phyloP scores from a whole-genome alignment of 1,284 basidiomycete genomes.

The Cerrena zonata region DNA sequence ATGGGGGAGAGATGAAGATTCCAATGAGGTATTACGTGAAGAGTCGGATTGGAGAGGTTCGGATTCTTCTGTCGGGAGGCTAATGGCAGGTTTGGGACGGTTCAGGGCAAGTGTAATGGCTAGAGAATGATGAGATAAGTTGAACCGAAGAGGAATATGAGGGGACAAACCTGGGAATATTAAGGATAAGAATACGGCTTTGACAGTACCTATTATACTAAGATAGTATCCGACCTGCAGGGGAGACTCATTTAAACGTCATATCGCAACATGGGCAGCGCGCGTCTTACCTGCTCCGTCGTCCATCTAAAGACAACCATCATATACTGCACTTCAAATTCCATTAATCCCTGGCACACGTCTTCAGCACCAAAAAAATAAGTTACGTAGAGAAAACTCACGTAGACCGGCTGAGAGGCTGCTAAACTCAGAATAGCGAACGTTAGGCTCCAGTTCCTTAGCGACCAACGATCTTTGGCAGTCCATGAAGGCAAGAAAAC shows the following conservation, averaged over 20 bases:
- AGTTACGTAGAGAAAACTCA: neutral
- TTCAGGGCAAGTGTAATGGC: slow-evolving; percentile 53
- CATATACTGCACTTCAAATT: slow-evolving; percentile 68
- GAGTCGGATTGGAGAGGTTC: slow-evolving; percentile 27
- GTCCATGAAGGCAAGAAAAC: slow-evolving; percentile 59
- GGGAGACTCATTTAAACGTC: neutral
- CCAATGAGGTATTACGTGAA: slow-evolving; percentile 11
- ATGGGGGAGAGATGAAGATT: slow-evolving; percentile 6
- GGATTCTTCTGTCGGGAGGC: slow-evolving; percentile 25
- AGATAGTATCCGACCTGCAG: slow-evolving; percentile 67
- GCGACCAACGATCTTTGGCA: slow-evolving; percentile 10
- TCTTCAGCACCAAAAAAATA: neutral
- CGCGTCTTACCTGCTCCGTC: slow-evolving; percentile 52
- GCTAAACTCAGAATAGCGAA: slow-evolving; percentile 53
- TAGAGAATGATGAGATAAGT: too few relatives aligned
- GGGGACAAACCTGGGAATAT: slow-evolving; percentile 62
- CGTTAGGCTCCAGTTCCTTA: slow-evolving; percentile 67
- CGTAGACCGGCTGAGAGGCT: slow-evolving; percentile 28
- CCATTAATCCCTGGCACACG: slow-evolving; percentile 49
- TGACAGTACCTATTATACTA: slow-evolving; percentile 50
- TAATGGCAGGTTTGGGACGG: slow-evolving; percentile 29
- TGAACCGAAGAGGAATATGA: too few relatives aligned
- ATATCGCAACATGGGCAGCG: too few relatives aligned
- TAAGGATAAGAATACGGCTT: slow-evolving; percentile 57
- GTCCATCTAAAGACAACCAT: slow-evolving; percentile 65